Conservation (phyloP, 2,329 filamentous ascomycete genomes). For the Botryosphaeria agaves region DNA sequence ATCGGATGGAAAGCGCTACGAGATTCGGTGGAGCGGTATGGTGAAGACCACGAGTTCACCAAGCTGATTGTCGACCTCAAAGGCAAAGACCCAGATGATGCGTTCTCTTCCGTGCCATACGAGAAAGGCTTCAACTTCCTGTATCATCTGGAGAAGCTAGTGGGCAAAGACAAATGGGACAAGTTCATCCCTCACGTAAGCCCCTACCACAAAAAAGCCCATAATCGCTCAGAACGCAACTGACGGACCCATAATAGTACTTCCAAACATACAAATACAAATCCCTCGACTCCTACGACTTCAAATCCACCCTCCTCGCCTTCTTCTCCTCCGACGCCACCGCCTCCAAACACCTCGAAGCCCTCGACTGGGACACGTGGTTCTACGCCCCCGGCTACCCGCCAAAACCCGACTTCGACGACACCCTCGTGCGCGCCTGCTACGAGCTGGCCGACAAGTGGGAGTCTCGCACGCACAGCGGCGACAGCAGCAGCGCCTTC, state of each 20-base stretch:
- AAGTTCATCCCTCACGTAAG: slow-evolving; percentile 70
- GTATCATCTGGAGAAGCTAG: slow-evolving; percentile 71
- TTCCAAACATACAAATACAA: slow-evolving; percentile 72
- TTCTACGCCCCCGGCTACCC: slow-evolving; percentile 84
- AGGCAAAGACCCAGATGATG: slow-evolving; percentile 86
- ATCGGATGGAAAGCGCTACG: slow-evolving; percentile 86
- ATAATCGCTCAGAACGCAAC: neutral
- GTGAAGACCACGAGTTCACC: slow-evolving; percentile 78
- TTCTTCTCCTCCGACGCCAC: slow-evolving; percentile 62
- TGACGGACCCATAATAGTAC: slow-evolving; percentile 47
- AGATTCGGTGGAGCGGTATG: slow-evolving; percentile 64
- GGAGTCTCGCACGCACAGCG: slow-evolving; percentile 37
- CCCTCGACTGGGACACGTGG: slow-evolving; percentile 76
- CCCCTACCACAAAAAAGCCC: too few relatives aligned
- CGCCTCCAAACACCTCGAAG: slow-evolving; percentile 42
- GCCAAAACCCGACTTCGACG: slow-evolving; percentile 82
- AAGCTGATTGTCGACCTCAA: slow-evolving; percentile 78
- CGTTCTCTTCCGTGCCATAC: slow-evolving; percentile 83
- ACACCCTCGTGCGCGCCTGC: slow-evolving; percentile 68
- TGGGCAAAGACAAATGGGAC: slow-evolving; percentile 79
- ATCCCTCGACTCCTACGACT: slow-evolving; percentile 85
- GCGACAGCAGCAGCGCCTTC: slow-evolving; percentile 21
- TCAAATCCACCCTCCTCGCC: slow-evolving; percentile 70
- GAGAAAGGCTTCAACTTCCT: slow-evolving; percentile 95
- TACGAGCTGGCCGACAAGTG: slow-evolving; percentile 71